These are phyloP conservation scores for Dipsacomyces acuminosporus DNA, from an alignment of 371 early-diverging fungal genomes.

Conservation along the genomic window DNA sequence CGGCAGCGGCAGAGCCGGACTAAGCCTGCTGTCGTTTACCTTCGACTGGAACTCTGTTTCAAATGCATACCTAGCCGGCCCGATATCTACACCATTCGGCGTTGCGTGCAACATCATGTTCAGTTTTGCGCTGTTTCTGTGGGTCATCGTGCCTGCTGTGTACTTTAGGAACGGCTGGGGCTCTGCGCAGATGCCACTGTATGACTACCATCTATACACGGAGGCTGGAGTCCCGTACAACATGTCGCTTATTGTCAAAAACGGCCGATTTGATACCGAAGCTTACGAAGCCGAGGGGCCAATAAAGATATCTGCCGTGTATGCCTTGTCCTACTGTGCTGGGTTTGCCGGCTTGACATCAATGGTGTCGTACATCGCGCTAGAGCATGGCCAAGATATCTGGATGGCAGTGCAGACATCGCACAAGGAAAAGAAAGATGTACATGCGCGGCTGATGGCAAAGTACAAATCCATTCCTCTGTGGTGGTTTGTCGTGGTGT, in stretches of 20 bases:
- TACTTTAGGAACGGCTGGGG: slow-evolving; percentile 58
- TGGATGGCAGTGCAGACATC: slow-evolving; percentile 49
- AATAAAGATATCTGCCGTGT: slow-evolving; percentile 59
- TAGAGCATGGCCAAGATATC: slow-evolving; percentile 58
- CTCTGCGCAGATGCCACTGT: slow-evolving; percentile 44
- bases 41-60: slow-evolving; percentile 67
- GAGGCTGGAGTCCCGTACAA: slow-evolving; percentile 49
- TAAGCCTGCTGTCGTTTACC: slow-evolving; percentile 58
- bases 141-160: slow-evolving; percentile 61
- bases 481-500: slow-evolving; percentile 60
- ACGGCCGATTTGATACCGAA: slow-evolving; percentile 47
- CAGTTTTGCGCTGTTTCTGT: slow-evolving; percentile 56
- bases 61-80: slow-evolving; percentile 50
- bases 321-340: slow-evolving; percentile 54
- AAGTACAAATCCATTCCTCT: slow-evolving; percentile 58
- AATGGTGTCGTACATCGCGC: slow-evolving; percentile 52
- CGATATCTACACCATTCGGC: slow-evolving; percentile 63
- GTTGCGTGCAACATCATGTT: slow-evolving; percentile 58
- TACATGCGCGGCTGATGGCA: slow-evolving; percentile 59
- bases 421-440: slow-evolving; percentile 52
- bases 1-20: slow-evolving; percentile 53
- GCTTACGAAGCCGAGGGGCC: slow-evolving; percentile 57
- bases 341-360: slow-evolving; percentile 58
- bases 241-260: slow-evolving; percentile 44
- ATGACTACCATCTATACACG: slow-evolving; percentile 32